Evolutionary conservation across 1,139 yeast species (phyloP), one percentile per base, ranked within the genome.

Genomic region (Yamadazyma aaseri): DNA sequence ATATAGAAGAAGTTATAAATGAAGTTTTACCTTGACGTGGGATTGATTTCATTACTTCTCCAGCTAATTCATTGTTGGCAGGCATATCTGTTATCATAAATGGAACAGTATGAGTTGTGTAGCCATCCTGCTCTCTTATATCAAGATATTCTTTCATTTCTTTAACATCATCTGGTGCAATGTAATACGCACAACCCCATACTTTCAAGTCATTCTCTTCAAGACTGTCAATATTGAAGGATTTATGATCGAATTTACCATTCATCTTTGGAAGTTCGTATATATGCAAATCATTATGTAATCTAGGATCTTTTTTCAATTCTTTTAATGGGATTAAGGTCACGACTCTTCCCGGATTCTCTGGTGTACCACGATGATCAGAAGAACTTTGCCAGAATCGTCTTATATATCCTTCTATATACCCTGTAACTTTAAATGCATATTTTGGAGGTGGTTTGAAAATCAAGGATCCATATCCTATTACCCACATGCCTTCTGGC

Each of bases 381-480:
- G 81, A 77, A 5, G 94, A 81, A 27, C 86, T 76, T 58, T 89
- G 96, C 97, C 97, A 90, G 55, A 90, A 90, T 35, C 96, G 63
- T 16, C 97, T 68, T 2, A 83, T 75, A 47, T 68, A 87, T 1
- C 96, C 96, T 37, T 71, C 69, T 18, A 90, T 68, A 40, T 80
- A 76, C 0, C 97, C 97, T 0, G 86, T 79, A 6, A 85, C 78
- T 26, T 78, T 64, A 43, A 74, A 71, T 13, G 74, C 70, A 27
- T 58, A 60, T 39, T 78, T 76, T 15, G 95, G 92, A 0, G 97
- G 97, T 0, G 96, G 97, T 52, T 89, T 90, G 70, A 84, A 90
- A 17, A 90, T 80, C 35, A 90, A 65, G 1, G 96, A 85, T 1
- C 97, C 97, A 52, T 90, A 90, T 3, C 97, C 97, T 17, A 89